Evolutionary conservation across 2,329 filamentous ascomycete genomes (phyloP), one percentile per base, ranked within the genome.

Genomic region (Fusarium ambrosium): DNA sequence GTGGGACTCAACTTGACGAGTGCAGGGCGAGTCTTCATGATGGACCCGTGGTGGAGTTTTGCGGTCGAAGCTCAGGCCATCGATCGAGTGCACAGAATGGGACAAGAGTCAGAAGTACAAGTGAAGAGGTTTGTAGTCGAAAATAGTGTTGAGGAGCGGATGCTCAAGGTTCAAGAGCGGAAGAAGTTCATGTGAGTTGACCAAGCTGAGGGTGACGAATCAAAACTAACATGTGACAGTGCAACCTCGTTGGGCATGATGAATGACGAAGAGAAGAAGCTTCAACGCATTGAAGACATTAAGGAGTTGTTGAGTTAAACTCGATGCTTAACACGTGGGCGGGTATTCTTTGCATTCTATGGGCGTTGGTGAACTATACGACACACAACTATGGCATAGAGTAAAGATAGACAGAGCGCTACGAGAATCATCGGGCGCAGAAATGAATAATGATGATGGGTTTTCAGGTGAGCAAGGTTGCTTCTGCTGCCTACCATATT

Each of bases 1-100:
- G 97, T 99, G 0, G 97, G 97, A 0, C 87, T 99, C 51, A 99
- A 99, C 80, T 84, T 99, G 71, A 98, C 96, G 0, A 92, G 92
- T 75, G 97, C 97, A 7, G 94, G 92, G 73, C 88, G 94, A 64
- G 97, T 99, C 6, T 99, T 93, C 85, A 97, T 99, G 94, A 98
- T 99, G 97, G 97, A 99, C 83, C 97, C 97, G 0, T 99, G 97
- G 97, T 99, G 97, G 97, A 97, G 94, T 80, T 99, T 96, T 83
- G 95, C 97, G 0, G 92, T 98, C 14, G 97, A 99, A 84, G 95
- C 95, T 6, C 97, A 99, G 84, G 97, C 97, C 10, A 98, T 99
- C 79, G 97, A 99, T 85, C 94, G 97, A 1, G 95, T 99, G 37
- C 97, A 99, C 85, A 91, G 97, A 10, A 98, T 99, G 94, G 97